Conservation (phyloP, 768 basidiomycete species). For the Lentinus brumalis region DNA sequence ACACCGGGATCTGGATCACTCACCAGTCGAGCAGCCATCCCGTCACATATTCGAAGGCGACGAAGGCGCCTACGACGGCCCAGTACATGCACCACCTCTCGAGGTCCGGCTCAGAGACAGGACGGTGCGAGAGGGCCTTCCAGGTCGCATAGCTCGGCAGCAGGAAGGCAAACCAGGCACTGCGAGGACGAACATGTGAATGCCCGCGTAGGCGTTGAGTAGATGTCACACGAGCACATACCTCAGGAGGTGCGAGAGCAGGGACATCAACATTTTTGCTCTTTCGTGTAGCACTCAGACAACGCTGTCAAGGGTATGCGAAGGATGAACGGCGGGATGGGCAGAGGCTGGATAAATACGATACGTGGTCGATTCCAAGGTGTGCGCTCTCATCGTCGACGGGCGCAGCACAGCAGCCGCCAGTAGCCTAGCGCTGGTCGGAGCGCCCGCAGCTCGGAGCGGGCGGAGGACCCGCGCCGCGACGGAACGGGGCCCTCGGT, state of each 20-base stretch:
- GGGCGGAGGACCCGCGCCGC: neutral
- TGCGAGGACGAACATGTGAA: conserved; percentile 27
- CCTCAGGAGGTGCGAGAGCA: conserved; percentile 54
- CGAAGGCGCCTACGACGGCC: conserved; percentile 59
- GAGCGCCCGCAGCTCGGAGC: conserved; percentile 13
- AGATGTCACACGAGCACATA: conserved; percentile 29
- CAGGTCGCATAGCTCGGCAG: conserved; percentile 66
- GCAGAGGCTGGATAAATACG: neutral
- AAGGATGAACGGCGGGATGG: neutral
- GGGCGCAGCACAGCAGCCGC: conserved; percentile 3
- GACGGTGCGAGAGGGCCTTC: conserved; percentile 62
- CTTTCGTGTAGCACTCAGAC: neutral
- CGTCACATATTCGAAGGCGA: conserved; percentile 62
- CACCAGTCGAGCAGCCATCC: conserved; percentile 72
- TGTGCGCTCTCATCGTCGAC: neutral
- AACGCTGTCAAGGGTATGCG: neutral
- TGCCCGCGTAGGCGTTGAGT: neutral
- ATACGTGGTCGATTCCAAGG: neutral
- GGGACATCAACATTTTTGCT: conserved; percentile 47
- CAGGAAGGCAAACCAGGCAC: conserved; percentile 73
- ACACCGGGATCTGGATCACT: conserved; percentile 21
- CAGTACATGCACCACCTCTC: conserved; percentile 65
- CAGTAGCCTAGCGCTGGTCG: conserved; percentile 7
- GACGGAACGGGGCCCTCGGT: neutral
- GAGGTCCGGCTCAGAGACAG: conserved; percentile 52